phyloP scores from a whole-genome alignment of 2,329 filamentous ascomycete species.

The Ciborinia camelliae region DNA sequence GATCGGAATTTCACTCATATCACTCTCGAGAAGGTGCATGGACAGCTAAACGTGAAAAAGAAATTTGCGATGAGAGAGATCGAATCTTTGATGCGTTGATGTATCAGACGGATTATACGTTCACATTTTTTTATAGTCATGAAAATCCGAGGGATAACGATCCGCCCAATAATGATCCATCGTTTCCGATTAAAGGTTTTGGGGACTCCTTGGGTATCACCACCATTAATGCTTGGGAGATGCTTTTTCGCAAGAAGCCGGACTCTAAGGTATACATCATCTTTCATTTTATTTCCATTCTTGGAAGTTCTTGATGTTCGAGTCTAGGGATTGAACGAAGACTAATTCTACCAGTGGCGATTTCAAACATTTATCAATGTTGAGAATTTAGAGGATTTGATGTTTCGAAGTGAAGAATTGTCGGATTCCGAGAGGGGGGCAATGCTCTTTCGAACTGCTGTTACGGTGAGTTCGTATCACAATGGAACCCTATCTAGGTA shows the following conservation, averaged over 20 bases:
- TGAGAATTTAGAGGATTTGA: neutral
- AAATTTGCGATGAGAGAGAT: neutral
- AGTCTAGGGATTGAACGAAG: neutral
- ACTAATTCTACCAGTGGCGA: neutral
- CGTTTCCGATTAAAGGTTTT: neutral
- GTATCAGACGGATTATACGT: conserved; percentile 6
- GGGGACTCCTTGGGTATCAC: neutral
- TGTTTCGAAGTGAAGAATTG: neutral
- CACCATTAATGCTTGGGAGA: conserved; percentile 1
- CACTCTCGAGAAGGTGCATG: neutral
- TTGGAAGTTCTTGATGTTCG: neutral
- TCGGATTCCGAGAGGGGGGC: neutral
- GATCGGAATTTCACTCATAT: neutral
- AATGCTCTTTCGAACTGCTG: neutral
- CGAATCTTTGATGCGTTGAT: neutral
- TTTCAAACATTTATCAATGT: conserved; percentile 4
- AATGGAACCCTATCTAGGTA: no score
- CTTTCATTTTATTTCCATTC: neutral
- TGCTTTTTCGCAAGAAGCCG: neutral
- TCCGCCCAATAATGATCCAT: neutral
- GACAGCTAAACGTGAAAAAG: neutral
- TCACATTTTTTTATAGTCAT: neutral
- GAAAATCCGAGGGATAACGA: neutral
- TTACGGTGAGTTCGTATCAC: neutral
- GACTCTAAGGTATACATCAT: neutral